A percentile compares a stretch with the other conserved stretches of the same genome.
phyloP scores from a whole-genome alignment of 139 green algal genomes.

The Raphidocelis subcapitata region DNA sequence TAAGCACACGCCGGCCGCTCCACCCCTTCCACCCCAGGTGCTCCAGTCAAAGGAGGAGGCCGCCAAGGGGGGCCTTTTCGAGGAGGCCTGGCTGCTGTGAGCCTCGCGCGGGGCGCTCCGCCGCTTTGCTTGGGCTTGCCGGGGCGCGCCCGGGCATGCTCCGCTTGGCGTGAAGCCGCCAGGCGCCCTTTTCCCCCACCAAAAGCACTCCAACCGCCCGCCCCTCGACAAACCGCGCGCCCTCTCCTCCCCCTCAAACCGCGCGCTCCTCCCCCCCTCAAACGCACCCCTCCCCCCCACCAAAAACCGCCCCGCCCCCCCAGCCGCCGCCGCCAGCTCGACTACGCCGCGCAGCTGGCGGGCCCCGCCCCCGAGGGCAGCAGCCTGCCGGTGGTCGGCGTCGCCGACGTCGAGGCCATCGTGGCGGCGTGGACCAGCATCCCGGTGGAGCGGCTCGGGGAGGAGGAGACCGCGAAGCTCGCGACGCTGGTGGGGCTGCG shows the following conservation, averaged over 20 bases:
- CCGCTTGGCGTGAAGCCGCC: no score
- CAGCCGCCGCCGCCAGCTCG: slow-evolving; percentile 43
- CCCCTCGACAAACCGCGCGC: no score
- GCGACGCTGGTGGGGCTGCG: slow-evolving; percentile 79
- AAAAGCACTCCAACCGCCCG: no score
- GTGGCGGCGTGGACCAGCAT: slow-evolving; percentile 90
- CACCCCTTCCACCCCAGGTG: slow-evolving; percentile 42
- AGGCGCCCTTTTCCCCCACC: no score
- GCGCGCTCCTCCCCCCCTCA: no score
- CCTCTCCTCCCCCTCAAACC: no score
- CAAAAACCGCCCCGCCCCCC: no score
- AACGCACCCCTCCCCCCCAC: no score
- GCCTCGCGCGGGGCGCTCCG: no score
- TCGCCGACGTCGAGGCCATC: slow-evolving; percentile 87
- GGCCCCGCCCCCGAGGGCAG: slow-evolving; percentile 28
- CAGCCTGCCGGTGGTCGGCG: slow-evolving; percentile 68
- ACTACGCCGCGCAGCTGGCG: slow-evolving; percentile 53
- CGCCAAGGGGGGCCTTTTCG: slow-evolving; percentile 70
- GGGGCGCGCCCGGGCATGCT: no score
- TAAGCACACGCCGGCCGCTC: not conserved
- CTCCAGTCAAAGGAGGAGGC: slow-evolving; percentile 77
- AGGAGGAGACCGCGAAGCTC: slow-evolving; percentile 84
- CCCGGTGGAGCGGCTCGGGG: slow-evolving; percentile 79
- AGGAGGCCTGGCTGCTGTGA: slow-evolving; percentile 86
- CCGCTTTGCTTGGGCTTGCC: no score